Base-by-base conservation (phyloP, 192 early-diverging fungal species). In the Coemansia brasiliensis region DNA sequence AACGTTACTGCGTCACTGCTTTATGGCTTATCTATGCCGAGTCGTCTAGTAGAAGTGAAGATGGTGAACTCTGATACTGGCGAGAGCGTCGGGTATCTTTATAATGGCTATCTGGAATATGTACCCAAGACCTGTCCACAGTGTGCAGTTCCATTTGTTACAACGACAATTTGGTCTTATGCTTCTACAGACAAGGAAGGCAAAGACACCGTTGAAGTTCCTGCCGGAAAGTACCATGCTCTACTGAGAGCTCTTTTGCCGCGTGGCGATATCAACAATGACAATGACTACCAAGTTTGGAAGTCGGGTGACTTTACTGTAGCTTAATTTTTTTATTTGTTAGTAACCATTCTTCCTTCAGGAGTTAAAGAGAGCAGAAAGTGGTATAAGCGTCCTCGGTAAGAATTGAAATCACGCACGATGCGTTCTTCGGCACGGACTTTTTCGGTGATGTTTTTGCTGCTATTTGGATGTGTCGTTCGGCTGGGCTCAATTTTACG, bases 231-330 rank as follows among this genome's bases (percentile, higher is more conserved):
- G 15, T 82, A 82, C 26, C 59, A 63, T 32, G 46, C 65, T 0
- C 66, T 51, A 29, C 6, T 74, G 25, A 55, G 37, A 18, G 72
- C 69, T 0, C 57, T 82, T 20, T 59, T 65, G 35, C 72, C 72
- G 11, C 52, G 79, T 53, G 81, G 81, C 5, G 37, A 75, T 48
- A 25, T 46, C 16, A 57, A 20, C 21, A 72, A 63, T 11, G 29
- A 26, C 3, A 41, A 32, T 4, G 75, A 82, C 45, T 74, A 72
- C 26, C 67, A 82, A 39, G 55, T 48, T 2, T 82, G 81, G 81
- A 52, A 61, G 15, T 79, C 81, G 4, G 51, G 42, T 18, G 32
- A 39, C 12, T 78, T 74, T 46, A 45, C 15, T n/a, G 39, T 82
- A n/a, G 27, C 29, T 16, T 59, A 50, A 22, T 25, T 53, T 38